Percentiles rank a stretch among this genome's conserved stretches.
Conservation (phyloP, 768 basidiomycete genomes). For the Cystofilobasidium capitatum region DNA sequence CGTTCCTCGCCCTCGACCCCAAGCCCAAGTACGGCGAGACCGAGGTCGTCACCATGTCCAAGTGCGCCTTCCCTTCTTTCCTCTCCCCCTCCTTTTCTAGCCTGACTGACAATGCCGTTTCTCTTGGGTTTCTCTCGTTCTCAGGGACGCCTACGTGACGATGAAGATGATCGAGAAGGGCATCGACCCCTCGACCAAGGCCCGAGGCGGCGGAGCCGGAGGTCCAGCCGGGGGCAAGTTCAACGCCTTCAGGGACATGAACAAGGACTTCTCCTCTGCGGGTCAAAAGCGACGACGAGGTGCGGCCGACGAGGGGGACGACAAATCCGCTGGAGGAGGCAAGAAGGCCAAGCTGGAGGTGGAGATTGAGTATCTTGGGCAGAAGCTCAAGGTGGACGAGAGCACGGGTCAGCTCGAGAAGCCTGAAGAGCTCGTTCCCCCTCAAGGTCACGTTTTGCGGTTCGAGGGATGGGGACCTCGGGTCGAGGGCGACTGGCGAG, state of each 20-base stretch:
- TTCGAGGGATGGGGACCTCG: conserved; percentile 35
- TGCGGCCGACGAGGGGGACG: conserved; percentile 32
- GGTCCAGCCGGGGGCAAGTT: conserved; percentile 30
- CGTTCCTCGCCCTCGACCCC: conserved; percentile 69
- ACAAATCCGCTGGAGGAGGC: too few relatives aligned
- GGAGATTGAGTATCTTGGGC: conserved; percentile 37
- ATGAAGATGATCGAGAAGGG: conserved; percentile 97
- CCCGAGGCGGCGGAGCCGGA: conserved; percentile 25
- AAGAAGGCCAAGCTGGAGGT: conserved; percentile 30
- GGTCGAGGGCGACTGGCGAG: conserved; percentile 38
- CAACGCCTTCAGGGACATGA: conserved; percentile 41
- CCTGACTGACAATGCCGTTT: background rate
- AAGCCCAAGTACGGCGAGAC: conserved; percentile 62
- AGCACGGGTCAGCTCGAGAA: conserved; percentile 33
- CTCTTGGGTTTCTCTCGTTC: background rate
- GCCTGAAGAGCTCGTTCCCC: conserved; percentile 32
- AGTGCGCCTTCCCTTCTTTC: conserved; percentile 47
- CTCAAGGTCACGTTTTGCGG: conserved; percentile 34
- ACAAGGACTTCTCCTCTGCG: conserved; percentile 30
- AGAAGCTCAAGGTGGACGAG: conserved; percentile 32
- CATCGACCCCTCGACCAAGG: conserved; percentile 41
- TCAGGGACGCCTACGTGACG: conserved; percentile 73
- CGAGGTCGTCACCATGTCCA: conserved; percentile 75
- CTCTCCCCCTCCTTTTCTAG: background rate
- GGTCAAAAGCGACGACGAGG: conserved; percentile 29